Evolutionary conservation across 495 filamentous ascomycete species (phyloP).

Genomic region (Xylaria bambusicola): DNA sequence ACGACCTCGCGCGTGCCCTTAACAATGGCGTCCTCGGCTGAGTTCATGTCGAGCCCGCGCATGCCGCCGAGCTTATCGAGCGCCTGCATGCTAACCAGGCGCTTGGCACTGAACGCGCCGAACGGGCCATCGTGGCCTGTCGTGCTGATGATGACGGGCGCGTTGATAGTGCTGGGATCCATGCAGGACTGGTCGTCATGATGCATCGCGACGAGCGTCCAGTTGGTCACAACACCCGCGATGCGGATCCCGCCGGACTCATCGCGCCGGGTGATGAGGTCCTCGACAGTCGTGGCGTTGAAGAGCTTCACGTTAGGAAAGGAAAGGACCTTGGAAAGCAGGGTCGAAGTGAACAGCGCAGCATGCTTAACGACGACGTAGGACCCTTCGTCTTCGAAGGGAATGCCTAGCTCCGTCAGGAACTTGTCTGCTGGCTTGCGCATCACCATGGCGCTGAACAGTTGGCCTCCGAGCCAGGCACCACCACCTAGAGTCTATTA

Average conservation of each 20-base stretch:
- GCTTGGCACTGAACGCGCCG: constrained; percentile 85
- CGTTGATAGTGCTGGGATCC: constrained; percentile 95
- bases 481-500: constrained; percentile 58
- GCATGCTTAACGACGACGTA: constrained; percentile 93
- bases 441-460: constrained; percentile 92
- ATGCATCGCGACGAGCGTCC: constrained; percentile 87
- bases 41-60: constrained; percentile 88
- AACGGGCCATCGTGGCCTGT: constrained; percentile 91
- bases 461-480: constrained; percentile 89
- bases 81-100: constrained; percentile 77
- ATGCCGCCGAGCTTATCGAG: constrained; percentile 84
- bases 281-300: constrained; percentile 89
- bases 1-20: constrained; percentile 85
- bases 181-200: constrained; percentile 92
- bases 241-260: constrained; percentile 60
- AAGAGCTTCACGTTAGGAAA: constrained; percentile 95
- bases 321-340: constrained; percentile 74
- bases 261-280: constrained; percentile 74
- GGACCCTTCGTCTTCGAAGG: constrained; percentile 84
- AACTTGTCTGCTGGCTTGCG: constrained; percentile 87
- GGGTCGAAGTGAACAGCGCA: constrained; percentile 83
- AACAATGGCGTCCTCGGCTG: constrained; percentile 86
- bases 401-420: constrained; percentile 73
- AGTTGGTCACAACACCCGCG: constrained; percentile 90
- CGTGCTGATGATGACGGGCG: constrained; percentile 79